A percentile compares a stretch with the other conserved stretches of the same genome.
phyloP scores from a whole-genome alignment of 163 green algal species.

The Scenedesmus sp. region DNA sequence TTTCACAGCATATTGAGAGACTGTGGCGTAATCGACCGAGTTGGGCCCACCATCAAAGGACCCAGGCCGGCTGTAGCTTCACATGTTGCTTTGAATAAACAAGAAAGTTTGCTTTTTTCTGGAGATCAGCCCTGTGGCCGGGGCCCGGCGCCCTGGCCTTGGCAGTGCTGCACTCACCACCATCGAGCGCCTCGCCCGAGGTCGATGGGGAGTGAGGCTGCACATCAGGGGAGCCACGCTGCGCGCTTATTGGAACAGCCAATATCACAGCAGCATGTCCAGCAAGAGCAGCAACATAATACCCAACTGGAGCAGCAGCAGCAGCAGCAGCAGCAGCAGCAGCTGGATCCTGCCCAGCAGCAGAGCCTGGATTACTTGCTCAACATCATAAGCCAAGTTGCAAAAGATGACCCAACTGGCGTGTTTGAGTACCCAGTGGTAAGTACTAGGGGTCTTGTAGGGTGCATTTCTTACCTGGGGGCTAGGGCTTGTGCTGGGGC shows the following conservation, averaged over 20 bases:
- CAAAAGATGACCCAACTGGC: slow-evolving; percentile 24
- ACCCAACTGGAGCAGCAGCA: not conserved
- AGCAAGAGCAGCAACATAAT: not conserved
- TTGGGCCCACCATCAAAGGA: not conserved
- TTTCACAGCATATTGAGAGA: not conserved
- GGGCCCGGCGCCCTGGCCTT: not conserved
- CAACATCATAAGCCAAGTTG: slow-evolving; percentile 34
- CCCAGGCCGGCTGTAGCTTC: not conserved
- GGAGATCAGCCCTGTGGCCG: not conserved
- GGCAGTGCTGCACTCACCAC: not conserved
- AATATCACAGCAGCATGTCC: not conserved
- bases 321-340: not conserved
- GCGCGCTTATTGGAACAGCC: not conserved
- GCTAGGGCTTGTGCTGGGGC: not conserved
- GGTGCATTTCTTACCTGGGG: not conserved
- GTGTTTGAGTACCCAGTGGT: slow-evolving; percentile 41
- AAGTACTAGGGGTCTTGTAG: not conserved
- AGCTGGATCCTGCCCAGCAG: not conserved
- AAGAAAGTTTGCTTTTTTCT: not conserved
- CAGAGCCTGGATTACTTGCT: slow-evolving; percentile 16
- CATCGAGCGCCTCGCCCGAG: not conserved
- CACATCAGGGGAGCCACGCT: not conserved
- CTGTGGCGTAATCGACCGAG: not conserved
- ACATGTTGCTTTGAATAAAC: not conserved
- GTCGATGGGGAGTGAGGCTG: slow-evolving; percentile 1